A percentile compares a stretch with the other conserved stretches of the same genome.
Evolutionary conservation across 352 stramenopile genomes (phyloP).

Genomic region (Globisporangium viniferum): DNA sequence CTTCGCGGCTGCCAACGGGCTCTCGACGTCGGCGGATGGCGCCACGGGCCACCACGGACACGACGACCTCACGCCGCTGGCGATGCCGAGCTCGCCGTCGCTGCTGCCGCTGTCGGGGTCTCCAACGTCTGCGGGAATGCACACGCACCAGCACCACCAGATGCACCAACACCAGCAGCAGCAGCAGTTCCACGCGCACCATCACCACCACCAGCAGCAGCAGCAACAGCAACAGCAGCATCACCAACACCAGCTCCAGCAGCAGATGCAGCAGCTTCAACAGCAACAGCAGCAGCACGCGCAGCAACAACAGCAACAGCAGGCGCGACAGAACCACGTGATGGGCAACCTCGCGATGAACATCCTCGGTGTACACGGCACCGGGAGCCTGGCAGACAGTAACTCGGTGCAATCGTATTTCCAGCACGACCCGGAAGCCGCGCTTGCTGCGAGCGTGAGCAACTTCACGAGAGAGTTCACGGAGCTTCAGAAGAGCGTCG

Average conservation of each 20-base stretch:
- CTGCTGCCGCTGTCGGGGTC: conserved; percentile 41
- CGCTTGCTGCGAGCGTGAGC: conserved; percentile 9
- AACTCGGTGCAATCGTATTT: conserved; percentile 39
- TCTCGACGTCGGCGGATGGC: conserved; percentile 7
- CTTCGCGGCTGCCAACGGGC: conserved; percentile 17
- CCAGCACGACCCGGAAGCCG: conserved; percentile 24
- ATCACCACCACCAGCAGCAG: not conserved
- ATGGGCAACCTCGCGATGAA: conserved; percentile 16
- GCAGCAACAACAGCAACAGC: conserved; percentile 9
- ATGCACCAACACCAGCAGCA: conserved; percentile 11
- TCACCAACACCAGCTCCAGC: not conserved
- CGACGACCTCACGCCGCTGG: conserved; percentile 30
- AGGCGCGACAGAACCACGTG: conserved; percentile 16
- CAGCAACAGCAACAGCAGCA: conserved; percentile 3
- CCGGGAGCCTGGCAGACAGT: conserved; percentile 9
- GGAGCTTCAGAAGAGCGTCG: conserved; percentile 44
- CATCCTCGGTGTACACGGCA: conserved; percentile 4
- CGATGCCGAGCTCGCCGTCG: conserved; percentile 42
- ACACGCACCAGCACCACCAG: conserved; percentile 13
- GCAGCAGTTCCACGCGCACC: not conserved
- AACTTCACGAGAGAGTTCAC: conserved; percentile 31
- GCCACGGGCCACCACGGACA: conserved; percentile 13
- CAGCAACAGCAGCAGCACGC: conserved; percentile 11
- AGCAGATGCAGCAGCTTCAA: conserved; percentile 8
- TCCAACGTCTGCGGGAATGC: conserved; percentile 22